Evolutionary conservation across 2,329 filamentous ascomycete species (phyloP).

Genomic region (Samsoniella hepiali): DNA sequence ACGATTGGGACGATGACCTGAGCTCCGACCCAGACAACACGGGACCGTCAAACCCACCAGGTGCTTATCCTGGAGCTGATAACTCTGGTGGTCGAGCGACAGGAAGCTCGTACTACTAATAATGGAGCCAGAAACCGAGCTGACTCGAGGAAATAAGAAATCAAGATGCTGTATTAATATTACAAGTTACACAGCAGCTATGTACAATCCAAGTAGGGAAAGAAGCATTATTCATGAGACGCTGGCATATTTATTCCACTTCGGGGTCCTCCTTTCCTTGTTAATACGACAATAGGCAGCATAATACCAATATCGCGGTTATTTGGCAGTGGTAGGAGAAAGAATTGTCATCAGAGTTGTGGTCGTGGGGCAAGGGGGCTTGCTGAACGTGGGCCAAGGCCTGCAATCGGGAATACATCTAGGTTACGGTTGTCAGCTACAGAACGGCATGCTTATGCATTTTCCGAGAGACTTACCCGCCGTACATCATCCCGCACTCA

Average conservation of each 20-base stretch:
- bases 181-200: not conserved
- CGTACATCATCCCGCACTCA: constrained; percentile 19
- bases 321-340: not conserved
- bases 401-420: constrained; percentile 19
- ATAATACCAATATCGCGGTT: not conserved
- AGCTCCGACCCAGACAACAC: constrained; percentile 40
- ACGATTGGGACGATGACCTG: constrained; percentile 32
- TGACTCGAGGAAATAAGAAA: too few relatives aligned
- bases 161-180: not conserved
- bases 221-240: not conserved
- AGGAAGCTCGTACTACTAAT: constrained; percentile 39
- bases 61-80: constrained; percentile 49
- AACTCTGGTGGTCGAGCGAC: constrained; percentile 32
- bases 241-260: not conserved
- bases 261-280: not conserved
- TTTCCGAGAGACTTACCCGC: constrained; percentile 22
- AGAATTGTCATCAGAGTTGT: not conserved
- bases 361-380: constrained; percentile 21
- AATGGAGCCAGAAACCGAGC: too few relatives aligned
- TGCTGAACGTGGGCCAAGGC: constrained; percentile 20
- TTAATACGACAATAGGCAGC: not conserved
- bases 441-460: not conserved
- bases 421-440: constrained; percentile 19
- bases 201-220: not conserved
- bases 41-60: constrained; percentile 36